Conservation (phyloP, 192 early-diverging fungal species). For the Entomortierella parvispora region DNA sequence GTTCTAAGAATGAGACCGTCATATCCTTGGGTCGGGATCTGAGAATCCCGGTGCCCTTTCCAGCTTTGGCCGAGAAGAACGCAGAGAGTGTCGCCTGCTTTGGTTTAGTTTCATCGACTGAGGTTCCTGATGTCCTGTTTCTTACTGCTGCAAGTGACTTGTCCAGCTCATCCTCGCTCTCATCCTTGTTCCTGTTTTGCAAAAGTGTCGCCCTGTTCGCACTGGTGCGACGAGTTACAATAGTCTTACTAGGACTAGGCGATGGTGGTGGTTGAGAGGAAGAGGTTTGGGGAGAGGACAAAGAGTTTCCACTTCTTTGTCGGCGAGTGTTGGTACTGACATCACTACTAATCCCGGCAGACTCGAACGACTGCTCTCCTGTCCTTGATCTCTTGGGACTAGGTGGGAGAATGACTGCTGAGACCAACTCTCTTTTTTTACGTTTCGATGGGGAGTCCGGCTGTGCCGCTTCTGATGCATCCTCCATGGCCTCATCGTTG, state of each 20-base stretch:
- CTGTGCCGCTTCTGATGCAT: too few species aligned
- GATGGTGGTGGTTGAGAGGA: background rate
- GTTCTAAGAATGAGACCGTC: background rate
- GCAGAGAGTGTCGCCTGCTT: conserved; percentile 25
- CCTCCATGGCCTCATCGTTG: background rate
- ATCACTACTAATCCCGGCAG: background rate
- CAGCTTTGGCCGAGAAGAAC: conserved; percentile 21
- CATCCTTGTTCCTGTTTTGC: conserved; percentile 7
- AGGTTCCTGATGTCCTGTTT: background rate
- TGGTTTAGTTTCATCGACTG: background rate
- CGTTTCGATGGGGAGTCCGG: too few species aligned
- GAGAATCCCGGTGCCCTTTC: conserved; percentile 40
- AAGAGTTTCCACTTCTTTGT: background rate
- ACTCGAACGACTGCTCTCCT: too few species aligned
- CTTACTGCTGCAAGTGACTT: background rate
- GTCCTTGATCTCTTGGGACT: background rate
- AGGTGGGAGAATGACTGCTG: background rate
- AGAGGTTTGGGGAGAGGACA: background rate
- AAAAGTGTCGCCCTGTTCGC: too few species aligned
- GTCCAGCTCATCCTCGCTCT: background rate
- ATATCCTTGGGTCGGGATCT: background rate
- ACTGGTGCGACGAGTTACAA: too few species aligned
- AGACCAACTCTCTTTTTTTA: too few species aligned
- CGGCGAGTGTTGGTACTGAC: background rate
- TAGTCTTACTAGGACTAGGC: conserved; percentile 7